Evolutionary conservation across 345 rosid genomes (phyloP).

Genomic region (Eucalyptus lansdowneana): DNA sequence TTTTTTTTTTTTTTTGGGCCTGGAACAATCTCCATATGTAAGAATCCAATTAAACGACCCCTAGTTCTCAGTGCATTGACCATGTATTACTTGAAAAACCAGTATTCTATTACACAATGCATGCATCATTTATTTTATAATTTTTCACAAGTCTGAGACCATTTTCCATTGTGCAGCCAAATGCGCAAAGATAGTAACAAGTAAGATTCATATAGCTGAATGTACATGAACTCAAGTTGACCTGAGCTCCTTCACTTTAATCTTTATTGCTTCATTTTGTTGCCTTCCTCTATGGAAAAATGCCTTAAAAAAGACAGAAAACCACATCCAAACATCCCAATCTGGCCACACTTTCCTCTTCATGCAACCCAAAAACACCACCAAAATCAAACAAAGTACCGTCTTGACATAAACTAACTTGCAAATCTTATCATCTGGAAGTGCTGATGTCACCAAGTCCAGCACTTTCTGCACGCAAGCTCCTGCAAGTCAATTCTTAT

Average conservation of each 20-base stretch:
- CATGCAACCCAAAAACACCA: neutral
- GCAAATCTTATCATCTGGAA: constrained; percentile 68
- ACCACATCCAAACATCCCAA: neutral
- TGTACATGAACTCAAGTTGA: constrained; percentile 76
- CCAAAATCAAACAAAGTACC: constrained; percentile 7
- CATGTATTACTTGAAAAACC: neutral
- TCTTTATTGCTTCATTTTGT: constrained; percentile 59
- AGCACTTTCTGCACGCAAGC: constrained; percentile 81
- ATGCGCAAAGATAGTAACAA: neutral
- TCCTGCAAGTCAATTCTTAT: constrained; percentile 16
- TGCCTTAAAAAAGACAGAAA: constrained; percentile 26
- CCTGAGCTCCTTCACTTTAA: constrained; percentile 69
- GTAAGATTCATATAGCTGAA: neutral
- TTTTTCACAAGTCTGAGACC: neutral
- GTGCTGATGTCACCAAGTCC: constrained; percentile 68
- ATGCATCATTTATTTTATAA: neutral
- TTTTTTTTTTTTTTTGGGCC: too few species aligned
- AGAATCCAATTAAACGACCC: neutral
- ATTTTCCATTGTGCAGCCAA: neutral
- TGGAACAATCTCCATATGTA: neutral
- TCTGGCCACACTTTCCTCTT: neutral
- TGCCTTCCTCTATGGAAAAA: constrained; percentile 89
- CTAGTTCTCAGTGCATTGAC: neutral
- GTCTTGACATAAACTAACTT: constrained; percentile 78
- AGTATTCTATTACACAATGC: neutral